phyloP scores from a whole-genome alignment of 331 rosid genomes.

The Malus hybrid region DNA sequence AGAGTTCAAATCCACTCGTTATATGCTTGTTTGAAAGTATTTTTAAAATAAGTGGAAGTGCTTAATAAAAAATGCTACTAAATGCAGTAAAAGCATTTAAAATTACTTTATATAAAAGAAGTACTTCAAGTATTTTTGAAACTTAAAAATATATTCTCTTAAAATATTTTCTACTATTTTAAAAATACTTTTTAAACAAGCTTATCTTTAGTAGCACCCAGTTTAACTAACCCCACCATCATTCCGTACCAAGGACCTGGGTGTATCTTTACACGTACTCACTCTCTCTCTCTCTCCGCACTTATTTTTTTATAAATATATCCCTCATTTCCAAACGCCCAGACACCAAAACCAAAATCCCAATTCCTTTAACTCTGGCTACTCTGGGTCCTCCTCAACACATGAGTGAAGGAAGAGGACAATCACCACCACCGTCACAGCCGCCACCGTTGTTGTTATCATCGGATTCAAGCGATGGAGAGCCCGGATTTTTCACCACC shows the following conservation, averaged over 20 bases:
- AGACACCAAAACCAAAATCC: not conserved
- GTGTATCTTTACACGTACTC: conserved; percentile 40
- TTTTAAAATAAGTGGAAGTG: too few species aligned
- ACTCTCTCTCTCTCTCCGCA: not conserved
- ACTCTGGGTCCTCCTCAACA: not conserved
- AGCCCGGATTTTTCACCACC: conserved; percentile 53
- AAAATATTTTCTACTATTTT: too few species aligned
- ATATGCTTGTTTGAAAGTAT: too few species aligned
- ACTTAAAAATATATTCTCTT: too few species aligned
- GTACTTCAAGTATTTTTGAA: fast-evolving
- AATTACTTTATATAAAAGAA: too few species aligned
- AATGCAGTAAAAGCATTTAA: too few species aligned
- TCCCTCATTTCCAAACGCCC: not conserved
- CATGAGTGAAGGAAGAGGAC: conserved; percentile 22
- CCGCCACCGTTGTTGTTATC: not conserved
- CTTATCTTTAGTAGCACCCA: not conserved
- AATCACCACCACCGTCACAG: not conserved
- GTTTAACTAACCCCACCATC: conserved; percentile 8
- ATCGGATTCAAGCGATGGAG: conserved; percentile 37
- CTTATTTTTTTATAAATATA: not conserved
- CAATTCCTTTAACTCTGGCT: not conserved
- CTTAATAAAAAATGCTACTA: too few species aligned
- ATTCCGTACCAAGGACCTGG: conserved; percentile 48
- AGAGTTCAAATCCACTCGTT: not conserved
- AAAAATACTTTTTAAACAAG: too few species aligned